A percentile compares a stretch with the other conserved stretches of the same genome.
Conservation (phyloP, 2,329 filamentous ascomycete genomes). For the Diaporthe amygdali region DNA sequence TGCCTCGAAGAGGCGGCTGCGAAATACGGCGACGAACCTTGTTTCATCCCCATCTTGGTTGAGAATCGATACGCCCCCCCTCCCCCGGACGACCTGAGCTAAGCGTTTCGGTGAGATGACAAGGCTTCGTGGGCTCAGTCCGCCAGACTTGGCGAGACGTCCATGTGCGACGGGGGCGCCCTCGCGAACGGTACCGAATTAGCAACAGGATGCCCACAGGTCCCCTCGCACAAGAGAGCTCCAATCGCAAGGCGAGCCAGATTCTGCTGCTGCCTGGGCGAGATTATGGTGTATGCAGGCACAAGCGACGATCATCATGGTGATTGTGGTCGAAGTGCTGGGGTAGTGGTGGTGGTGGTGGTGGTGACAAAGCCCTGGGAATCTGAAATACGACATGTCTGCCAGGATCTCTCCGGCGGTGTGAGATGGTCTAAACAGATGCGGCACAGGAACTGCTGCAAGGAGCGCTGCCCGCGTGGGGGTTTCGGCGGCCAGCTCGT, state of each 20-base stretch:
- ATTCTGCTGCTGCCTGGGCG: slow-evolving; percentile 4
- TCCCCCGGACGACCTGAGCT: not conserved
- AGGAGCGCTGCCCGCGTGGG: not conserved
- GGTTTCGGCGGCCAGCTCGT: not conserved
- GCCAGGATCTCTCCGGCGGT: slow-evolving; percentile 19
- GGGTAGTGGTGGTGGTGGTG: not conserved
- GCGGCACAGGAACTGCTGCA: not conserved
- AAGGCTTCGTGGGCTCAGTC: not conserved
- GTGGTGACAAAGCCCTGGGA: slow-evolving; percentile 2
- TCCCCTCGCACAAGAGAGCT: not conserved
- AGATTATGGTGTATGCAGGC: not conserved
- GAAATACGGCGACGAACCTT: not conserved
- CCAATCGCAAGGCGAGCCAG: not conserved
- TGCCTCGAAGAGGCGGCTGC: slow-evolving; percentile 12
- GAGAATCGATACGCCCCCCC: not conserved
- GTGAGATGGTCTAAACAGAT: slow-evolving; percentile 20
- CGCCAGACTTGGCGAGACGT: slow-evolving; percentile 1
- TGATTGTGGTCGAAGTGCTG: not conserved
- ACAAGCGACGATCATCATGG: not conserved
- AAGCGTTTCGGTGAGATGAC: not conserved
- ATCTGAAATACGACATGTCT: slow-evolving; percentile 3
- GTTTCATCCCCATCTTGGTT: not conserved
- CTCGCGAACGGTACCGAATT: slow-evolving; percentile 4
- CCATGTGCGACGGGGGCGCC: not conserved
- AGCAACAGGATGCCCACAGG: not conserved